phyloP scores from a whole-genome alignment of 345 rosid genomes.

The Populus nigra region DNA sequence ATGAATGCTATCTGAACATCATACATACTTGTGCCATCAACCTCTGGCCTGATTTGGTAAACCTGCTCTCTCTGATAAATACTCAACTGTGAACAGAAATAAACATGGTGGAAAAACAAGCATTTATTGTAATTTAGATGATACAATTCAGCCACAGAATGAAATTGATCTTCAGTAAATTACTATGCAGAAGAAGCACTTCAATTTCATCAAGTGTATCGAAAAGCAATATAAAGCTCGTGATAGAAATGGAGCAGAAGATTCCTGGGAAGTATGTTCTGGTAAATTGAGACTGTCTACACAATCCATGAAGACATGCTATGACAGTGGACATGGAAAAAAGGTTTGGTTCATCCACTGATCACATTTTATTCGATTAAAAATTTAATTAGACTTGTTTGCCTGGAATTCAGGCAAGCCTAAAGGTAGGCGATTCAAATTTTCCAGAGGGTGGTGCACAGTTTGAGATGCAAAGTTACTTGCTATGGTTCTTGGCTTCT shows the following conservation, averaged over 20 bases:
- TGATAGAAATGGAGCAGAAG: not conserved
- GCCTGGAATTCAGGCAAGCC: not conserved
- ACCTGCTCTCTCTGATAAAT: not conserved
- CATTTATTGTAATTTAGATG: too few species aligned
- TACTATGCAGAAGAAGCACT: not conserved
- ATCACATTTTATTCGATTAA: too few species aligned
- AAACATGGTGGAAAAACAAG: too few species aligned
- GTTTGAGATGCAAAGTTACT: not conserved
- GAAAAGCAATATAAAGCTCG: not conserved
- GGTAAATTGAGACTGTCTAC: not conserved
- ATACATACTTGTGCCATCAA: not conserved
- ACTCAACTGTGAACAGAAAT: not conserved
- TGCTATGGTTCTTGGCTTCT: not conserved
- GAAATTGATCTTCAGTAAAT: too few species aligned
- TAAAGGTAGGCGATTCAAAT: too few species aligned
- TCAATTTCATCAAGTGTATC: slow-evolving; percentile 2
- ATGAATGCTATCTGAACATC: not conserved
- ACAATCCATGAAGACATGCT: not conserved
- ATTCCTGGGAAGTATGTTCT: not conserved
- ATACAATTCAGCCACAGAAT: not conserved
- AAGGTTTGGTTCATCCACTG: not conserved
- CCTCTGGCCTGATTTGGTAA: slow-evolving; percentile 2
- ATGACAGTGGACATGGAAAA: slow-evolving; percentile 1
- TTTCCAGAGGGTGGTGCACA: not conserved
- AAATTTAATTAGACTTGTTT: not conserved